phyloP scores from a whole-genome alignment of 148 eudicot genomes.

The Cornus kousa region DNA sequence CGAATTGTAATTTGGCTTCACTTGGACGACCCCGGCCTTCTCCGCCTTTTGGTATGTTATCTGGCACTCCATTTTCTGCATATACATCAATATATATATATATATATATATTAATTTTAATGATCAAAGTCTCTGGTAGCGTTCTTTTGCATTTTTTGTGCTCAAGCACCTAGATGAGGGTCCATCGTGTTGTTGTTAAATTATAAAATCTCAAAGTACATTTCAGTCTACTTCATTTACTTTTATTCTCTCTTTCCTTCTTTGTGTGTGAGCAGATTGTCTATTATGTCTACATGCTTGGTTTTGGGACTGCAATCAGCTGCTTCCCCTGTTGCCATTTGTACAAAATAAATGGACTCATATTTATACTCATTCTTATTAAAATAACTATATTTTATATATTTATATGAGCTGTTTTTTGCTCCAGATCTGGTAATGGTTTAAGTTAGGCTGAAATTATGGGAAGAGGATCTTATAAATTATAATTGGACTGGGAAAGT shows the following conservation, averaged over 20 bases:
- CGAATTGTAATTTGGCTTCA: conserved; percentile 95
- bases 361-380: no score
- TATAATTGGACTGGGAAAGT: no score
- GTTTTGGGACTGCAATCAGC: no score
- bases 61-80: not conserved
- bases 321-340: no score
- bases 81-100: not conserved
- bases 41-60: conserved; percentile 47
- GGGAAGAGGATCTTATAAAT: no score
- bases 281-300: not conserved
- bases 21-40: conserved; percentile 85
- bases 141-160: not conserved
- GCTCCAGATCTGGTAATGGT: no score
- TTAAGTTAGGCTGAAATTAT: no score
- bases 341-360: no score
- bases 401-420: no score
- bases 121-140: not conserved
- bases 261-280: not conserved
- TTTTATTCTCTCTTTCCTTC: not conserved
- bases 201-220: not conserved
- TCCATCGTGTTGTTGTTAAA: not conserved
- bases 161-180: not conserved
- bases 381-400: no score
- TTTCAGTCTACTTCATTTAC: not conserved
- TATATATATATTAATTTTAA: not conserved